phyloP scores from a whole-genome alignment of 2,329 filamentous ascomycete species.

The Achaetomium macrosporum region DNA sequence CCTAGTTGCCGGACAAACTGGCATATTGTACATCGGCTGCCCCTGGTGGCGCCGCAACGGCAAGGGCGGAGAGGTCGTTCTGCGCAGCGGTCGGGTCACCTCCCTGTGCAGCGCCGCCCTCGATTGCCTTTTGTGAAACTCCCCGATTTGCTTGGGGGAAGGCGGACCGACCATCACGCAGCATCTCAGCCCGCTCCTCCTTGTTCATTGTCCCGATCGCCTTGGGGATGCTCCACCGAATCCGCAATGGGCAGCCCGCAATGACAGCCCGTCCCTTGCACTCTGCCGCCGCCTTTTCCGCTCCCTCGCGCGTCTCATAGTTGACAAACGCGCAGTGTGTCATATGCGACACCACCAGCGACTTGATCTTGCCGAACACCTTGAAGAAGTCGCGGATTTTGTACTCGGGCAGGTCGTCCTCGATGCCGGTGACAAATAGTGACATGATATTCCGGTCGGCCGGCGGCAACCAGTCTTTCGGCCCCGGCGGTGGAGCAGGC shows the following conservation, averaged over 20 bases:
- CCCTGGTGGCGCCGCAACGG: slow-evolving; percentile 73
- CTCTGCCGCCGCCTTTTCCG: slow-evolving; percentile 77
- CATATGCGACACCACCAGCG: slow-evolving; percentile 91
- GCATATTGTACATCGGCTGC: slow-evolving; percentile 74
- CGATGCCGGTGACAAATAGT: slow-evolving; percentile 88
- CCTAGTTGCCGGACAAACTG: slow-evolving; percentile 62
- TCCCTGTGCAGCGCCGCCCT: slow-evolving; percentile 26
- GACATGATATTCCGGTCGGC: slow-evolving; percentile 82
- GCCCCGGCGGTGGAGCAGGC: slow-evolving; percentile 65
- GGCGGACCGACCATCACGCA: slow-evolving; percentile 65
- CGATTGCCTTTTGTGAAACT: slow-evolving; percentile 29
- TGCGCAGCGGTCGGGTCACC: slow-evolving; percentile 24
- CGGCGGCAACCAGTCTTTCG: slow-evolving; percentile 81
- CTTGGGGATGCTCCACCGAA: slow-evolving; percentile 91
- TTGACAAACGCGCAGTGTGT: slow-evolving; percentile 97
- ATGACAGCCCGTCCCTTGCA: slow-evolving; percentile 87
- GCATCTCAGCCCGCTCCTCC: slow-evolving; percentile 75
- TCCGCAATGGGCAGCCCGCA: slow-evolving; percentile 79
- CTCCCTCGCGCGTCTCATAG: slow-evolving; percentile 75
- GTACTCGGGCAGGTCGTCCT: slow-evolving; percentile 92
- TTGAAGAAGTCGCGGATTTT: slow-evolving; percentile 88
- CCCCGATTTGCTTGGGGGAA: slow-evolving; percentile 43
- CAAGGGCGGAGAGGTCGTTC: slow-evolving; percentile 29
- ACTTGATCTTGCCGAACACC: slow-evolving; percentile 82
- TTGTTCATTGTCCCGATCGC: slow-evolving; percentile 87